These are phyloP conservation scores for bread wheat (Triticum aestivum) DNA, from an alignment of 176 grass and related monocot species.

Conservation along the genomic window DNA sequence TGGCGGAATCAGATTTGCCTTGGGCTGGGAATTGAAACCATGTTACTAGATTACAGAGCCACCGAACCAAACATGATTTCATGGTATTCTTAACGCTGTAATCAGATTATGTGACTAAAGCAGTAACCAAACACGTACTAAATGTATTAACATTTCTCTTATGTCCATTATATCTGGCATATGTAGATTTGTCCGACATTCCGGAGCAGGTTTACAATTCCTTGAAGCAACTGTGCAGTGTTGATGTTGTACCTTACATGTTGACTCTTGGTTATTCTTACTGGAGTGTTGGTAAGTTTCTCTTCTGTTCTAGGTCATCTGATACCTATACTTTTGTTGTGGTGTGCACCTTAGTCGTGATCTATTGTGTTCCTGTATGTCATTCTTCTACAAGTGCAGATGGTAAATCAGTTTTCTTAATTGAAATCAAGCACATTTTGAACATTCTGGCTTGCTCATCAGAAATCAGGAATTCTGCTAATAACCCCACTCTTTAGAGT, in stretches of 20 bases:
- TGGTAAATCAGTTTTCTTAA: background rate
- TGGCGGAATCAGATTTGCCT: too few species aligned
- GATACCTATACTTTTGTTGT: background rate
- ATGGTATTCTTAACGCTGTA: too few species aligned
- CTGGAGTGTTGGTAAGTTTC: slow-evolving; percentile 77
- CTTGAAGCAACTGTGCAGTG: slow-evolving; percentile 67
- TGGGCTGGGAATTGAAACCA: too few species aligned
- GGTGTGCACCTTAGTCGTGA: background rate
- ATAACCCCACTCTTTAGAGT: background rate
- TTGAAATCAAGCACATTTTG: background rate
- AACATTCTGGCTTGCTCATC: background rate
- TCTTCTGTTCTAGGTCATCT: slow-evolving; percentile 19
- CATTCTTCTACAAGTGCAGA: background rate
- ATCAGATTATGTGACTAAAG: too few species aligned
- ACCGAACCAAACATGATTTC: too few species aligned
- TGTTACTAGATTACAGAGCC: too few species aligned
- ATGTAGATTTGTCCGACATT: slow-evolving; percentile 78
- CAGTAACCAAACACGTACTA: background rate
- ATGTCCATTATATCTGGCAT: slow-evolving; percentile 3
- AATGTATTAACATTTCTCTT: background rate
- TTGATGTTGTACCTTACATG: slow-evolving; percentile 67
- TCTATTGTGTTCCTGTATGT: background rate
- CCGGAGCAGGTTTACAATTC: slow-evolving; percentile 50
- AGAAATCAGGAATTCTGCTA: background rate
- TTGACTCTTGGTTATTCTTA: slow-evolving; percentile 92